Base-by-base conservation (phyloP, 192 early-diverging fungal genomes). In the Backusella circina region DNA sequence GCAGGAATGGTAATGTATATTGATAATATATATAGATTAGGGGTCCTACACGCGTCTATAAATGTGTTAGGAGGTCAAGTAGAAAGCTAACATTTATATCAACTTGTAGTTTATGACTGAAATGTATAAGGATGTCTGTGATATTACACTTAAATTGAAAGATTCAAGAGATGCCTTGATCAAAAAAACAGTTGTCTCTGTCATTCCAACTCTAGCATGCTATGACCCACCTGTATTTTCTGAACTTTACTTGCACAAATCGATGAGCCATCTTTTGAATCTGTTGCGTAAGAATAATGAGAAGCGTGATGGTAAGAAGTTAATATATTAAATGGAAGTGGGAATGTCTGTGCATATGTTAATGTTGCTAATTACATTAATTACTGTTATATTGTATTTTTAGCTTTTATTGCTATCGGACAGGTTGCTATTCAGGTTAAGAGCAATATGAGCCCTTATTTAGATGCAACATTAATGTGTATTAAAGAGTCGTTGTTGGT, bases 371-470 rank as follows among this genome's bases (percentile, higher is more conserved):
- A 13, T 26, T 28, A 61, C 23, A 61, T 61, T 13, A 23, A 57
- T 57, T 57, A 23, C 26, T 61, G n/a, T 23, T 68, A 28, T 18
- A 30, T 39, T 31, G 13, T 30, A 32, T 38, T 77, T 50, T 69
- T 80, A 84, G 95, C 93, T 5, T 96, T 97, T 71, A 73, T 90
- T 50, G 92, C 96, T 7, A 92, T 99, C 65, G 97, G 95, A 1
- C 88, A 91, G 31, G 87, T 99, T 31, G 93, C 96, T 0, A 83
- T 94, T 74, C 91, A 89, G 5, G 95, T 96, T 13, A 87, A 88
- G 28, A 88, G 86, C 16, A 89, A 90, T 69, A 96, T 97, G 76
- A 85, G 88, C 2, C 92, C 90, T 15, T 97, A 90, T 76, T 78
- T 98, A 9, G 93, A 97, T 67, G 84, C 84, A 13, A 96, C 93